Evolutionary conservation across 306 rosid genomes (phyloP), one percentile per base, ranked within the genome.

Genomic region (Argentina anserina): DNA sequence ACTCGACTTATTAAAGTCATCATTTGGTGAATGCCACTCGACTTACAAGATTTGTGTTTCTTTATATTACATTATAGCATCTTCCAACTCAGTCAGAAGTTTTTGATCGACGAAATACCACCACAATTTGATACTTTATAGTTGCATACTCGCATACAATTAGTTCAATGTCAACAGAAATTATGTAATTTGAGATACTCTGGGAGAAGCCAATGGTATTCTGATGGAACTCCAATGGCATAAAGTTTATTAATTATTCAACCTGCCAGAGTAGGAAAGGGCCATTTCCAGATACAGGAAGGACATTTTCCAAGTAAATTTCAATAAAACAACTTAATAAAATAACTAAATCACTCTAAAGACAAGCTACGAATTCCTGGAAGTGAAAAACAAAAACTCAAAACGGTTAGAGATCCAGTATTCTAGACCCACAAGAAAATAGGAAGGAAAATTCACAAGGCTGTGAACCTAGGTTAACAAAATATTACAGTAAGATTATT

Each of bases 401-500:
- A 69, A 74, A 18, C 42, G 78, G 75, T 80, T 65, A 47, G 67
- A 49, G 68, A 69, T 73, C 60, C 81, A 81, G 41, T 52, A 63
- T 75, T 81, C 75, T 76, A 76, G 50, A 76, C 65, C 62, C 67
- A 65, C 68, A 68, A 72, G 67, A 53, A 75, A 49, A 64, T 31
- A 69, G 23, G 53, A 14, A 65, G 80, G 83, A 81, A 52, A 66
- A 76, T 82, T 82, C 86, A 84, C 86, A 69, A 76, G 74, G 76
- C 84, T 81, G 81, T 78, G 81, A 82, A 91, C 82, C 89, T 73
- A 85, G 73, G 85, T 82, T 76, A 70, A 83, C 83, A 73, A 86
- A 83, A 89, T 85, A 89, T 81, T 85, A 91, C 95, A 87, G 86
- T 77, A 72, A 87, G 76, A 71, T 70, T 75, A 45, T 77, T 62